Conservation (phyloP, 164 flowering plant genomes). For the Litsea cubeba region DNA sequence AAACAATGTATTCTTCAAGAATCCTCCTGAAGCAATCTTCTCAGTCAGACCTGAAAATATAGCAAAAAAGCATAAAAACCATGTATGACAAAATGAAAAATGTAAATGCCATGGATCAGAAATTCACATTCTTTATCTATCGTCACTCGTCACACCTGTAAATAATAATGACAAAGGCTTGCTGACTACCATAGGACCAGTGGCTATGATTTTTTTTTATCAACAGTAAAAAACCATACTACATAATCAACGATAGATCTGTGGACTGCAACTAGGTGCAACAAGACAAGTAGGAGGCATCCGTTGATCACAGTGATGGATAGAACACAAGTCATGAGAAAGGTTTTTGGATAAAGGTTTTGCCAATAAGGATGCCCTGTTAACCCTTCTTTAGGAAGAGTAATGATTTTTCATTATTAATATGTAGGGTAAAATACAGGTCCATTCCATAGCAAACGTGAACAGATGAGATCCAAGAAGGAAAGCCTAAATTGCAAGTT, state of each 20-base stretch:
- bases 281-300: too few relatives aligned
- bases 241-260: not conserved
- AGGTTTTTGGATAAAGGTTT: not conserved
- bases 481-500: too few relatives aligned
- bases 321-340: not conserved
- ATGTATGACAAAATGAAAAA: not conserved
- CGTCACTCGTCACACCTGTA: not conserved
- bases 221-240: not conserved
- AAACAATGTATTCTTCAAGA: constrained; percentile 55
- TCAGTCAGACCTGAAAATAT: constrained; percentile 63
- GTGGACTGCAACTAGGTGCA: too few relatives aligned
- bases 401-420: too few relatives aligned
- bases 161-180: not conserved
- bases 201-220: too few relatives aligned
- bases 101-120: not conserved
- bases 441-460: too few relatives aligned
- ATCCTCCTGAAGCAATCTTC: constrained; percentile 69
- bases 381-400: not conserved
- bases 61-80: constrained; percentile 7
- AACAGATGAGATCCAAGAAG: too few relatives aligned
- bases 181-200: not conserved
- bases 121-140: not conserved
- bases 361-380: not conserved
- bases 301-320: not conserved
- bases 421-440: not conserved